Conservation (phyloP, 306 rosid genomes). For the Prunus kanzakura region DNA sequence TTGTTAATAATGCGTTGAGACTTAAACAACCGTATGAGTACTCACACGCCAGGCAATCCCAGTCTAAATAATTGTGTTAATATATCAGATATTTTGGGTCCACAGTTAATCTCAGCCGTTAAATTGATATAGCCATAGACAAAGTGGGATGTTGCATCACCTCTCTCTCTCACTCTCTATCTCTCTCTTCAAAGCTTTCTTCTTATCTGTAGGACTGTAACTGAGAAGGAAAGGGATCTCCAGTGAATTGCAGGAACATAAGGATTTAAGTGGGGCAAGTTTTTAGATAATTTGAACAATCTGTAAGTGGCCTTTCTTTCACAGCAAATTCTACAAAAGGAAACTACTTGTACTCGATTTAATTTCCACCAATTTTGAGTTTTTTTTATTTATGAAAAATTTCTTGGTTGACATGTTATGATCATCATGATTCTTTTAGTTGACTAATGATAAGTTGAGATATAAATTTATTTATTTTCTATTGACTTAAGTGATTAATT, state of each 20-base stretch:
- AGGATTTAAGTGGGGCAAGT: background rate
- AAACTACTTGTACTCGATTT: too few relatives aligned
- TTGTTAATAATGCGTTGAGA: background rate
- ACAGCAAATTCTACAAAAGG: background rate
- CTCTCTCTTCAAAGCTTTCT: background rate
- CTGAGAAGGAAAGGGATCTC: background rate
- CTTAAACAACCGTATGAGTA: background rate
- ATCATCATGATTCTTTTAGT: too few relatives aligned
- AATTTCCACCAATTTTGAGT: background rate
- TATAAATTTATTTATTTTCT: too few relatives aligned
- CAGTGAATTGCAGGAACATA: background rate
- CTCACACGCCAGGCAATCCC: background rate
- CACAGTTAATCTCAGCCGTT: background rate
- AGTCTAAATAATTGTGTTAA: background rate
- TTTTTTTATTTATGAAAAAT: background rate
- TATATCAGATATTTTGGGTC: background rate
- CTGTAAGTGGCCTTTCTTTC: slow-evolving; percentile 4
- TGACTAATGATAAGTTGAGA: too few relatives aligned
- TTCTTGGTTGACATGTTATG: too few relatives aligned
- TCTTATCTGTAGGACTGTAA: background rate
- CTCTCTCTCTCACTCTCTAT: background rate
- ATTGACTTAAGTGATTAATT: too few relatives aligned
- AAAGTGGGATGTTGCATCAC: background rate
- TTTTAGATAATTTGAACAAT: background rate
- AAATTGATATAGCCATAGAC: background rate